Evolutionary conservation across 331 rosid genomes (phyloP).

Genomic region (Dryas integrifolia): DNA sequence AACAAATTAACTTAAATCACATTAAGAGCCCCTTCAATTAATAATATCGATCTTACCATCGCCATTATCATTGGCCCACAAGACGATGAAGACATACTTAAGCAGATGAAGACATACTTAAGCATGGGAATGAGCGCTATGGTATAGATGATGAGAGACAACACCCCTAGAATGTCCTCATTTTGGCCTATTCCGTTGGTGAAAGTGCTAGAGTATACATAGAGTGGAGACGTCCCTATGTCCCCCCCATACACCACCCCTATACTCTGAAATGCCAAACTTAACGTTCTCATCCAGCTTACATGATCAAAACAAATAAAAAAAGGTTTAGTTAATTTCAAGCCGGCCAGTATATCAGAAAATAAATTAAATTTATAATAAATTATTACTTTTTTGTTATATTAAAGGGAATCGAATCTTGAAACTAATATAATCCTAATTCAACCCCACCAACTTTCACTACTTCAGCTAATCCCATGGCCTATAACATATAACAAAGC

Average conservation of each 20-base stretch:
- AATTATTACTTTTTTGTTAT: no score
- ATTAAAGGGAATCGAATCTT: no score
- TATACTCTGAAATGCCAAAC: slow-evolving; percentile 76
- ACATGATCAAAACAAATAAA: slow-evolving; percentile 21
- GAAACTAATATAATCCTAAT: no score
- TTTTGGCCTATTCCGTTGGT: slow-evolving; percentile 17
- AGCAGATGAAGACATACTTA: slow-evolving; percentile 70
- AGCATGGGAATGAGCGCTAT: slow-evolving; percentile 54
- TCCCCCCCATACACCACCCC: slow-evolving; percentile 90
- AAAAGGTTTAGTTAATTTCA: no score
- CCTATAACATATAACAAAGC: no score
- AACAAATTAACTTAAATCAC: no score
- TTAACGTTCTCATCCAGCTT: slow-evolving; percentile 50
- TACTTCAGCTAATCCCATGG: no score
- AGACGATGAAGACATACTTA: slow-evolving; percentile 69
- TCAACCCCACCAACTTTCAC: no score
- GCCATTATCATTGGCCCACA: slow-evolving; percentile 80
- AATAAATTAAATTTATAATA: no score
- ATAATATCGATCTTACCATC: slow-evolving; percentile 36
- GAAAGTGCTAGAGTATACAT: slow-evolving; percentile 63
- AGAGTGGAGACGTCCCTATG: slow-evolving; percentile 89
- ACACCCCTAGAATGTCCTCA: slow-evolving; percentile 56
- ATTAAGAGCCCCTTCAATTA: no score
- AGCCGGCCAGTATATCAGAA: neutral
- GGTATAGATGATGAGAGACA: slow-evolving; percentile 78